Conservation (phyloP, 2,329 filamentous ascomycete genomes). For the Alternaria sp. region DNA sequence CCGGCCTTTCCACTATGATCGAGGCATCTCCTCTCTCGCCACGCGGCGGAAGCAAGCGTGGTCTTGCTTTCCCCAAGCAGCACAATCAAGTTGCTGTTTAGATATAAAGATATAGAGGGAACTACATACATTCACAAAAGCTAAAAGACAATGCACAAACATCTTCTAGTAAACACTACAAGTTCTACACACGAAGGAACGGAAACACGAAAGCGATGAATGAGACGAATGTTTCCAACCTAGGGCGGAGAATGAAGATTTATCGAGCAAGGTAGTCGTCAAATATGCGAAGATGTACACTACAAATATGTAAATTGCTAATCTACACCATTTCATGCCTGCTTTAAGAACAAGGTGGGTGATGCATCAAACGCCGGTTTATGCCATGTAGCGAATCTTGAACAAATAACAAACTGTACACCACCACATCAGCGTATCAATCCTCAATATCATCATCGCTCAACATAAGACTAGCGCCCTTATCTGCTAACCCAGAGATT, state of each 20-base stretch:
- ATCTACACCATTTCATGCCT: neutral
- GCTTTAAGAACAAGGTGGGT: neutral
- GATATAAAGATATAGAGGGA: no score
- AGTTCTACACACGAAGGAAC: no score
- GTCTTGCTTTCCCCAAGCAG: conserved; percentile 43
- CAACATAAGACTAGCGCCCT: conserved; percentile 51
- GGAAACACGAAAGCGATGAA: no score
- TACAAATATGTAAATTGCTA: neutral
- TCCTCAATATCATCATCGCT: conserved; percentile 61
- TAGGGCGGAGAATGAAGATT: no score
- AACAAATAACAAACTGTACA: neutral
- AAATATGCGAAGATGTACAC: neutral
- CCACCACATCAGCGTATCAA: conserved; percentile 16
- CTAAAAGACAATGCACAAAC: no score
- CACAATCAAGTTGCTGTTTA: no score
- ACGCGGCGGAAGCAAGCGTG: conserved; percentile 40
- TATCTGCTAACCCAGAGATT: conserved; percentile 34
- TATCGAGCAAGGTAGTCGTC: no score
- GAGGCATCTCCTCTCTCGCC: conserved; percentile 39
- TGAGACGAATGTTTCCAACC: no score
- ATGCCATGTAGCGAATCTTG: neutral
- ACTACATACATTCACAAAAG: no score
- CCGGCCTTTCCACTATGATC: conserved; percentile 40
- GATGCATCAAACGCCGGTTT: neutral
- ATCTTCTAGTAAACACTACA: no score